Base-by-base conservation (phyloP, 2,329 filamentous ascomycete species). In the Hypoxylon sp. region DNA sequence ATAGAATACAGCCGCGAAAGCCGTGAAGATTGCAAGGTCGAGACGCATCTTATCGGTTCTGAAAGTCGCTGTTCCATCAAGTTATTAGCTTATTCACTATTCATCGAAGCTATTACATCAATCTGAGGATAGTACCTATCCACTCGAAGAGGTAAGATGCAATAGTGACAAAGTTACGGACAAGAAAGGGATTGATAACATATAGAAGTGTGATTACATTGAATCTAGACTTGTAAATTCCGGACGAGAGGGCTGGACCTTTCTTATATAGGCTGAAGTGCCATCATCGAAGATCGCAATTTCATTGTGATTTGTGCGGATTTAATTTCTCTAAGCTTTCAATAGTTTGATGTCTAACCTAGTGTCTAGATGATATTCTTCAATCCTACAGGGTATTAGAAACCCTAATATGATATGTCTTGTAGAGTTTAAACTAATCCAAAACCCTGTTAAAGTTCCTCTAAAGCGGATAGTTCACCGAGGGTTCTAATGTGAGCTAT, bases 41-140 rank as follows among this genome's bases (percentile, higher is more conserved):
- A 62, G 48, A 56, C 21, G 52, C 67, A 69, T 69, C n/a, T 64
- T 69, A 49, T 19, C 17, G 23, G 11, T 38, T 14, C 13, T 48
- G n/a, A 30, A 25, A 51, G 10, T 28, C 36, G 2, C 3, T 9
- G 1, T 36, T 49, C 10, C 32, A 19, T 10, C 2, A 28, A 53
- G 11, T 13, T 2, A 14, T 56, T 10, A 21, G 17, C 4, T 11
- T 30, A 2, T 17, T 23, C 2, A 9, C 30, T 43, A 9, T 19
- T 53, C 5, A 14, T 36, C 10, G n/a, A 7, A 13, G 19, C 38
- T 41, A 19, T 21, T 43, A 30, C 5, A 30, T 30, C 6, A 7
- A 30, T 30, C 6, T 6, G 9, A 30, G 5, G 28, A 9, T 30
- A 30, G n/a, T n/a, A n/a, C n/a, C n/a, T n/a, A n/a, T n/a, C n/a